These are phyloP conservation scores for Sclerotinia subarctica DNA, from an alignment of 2,329 filamentous ascomycete genomes.

Conservation along the genomic window DNA sequence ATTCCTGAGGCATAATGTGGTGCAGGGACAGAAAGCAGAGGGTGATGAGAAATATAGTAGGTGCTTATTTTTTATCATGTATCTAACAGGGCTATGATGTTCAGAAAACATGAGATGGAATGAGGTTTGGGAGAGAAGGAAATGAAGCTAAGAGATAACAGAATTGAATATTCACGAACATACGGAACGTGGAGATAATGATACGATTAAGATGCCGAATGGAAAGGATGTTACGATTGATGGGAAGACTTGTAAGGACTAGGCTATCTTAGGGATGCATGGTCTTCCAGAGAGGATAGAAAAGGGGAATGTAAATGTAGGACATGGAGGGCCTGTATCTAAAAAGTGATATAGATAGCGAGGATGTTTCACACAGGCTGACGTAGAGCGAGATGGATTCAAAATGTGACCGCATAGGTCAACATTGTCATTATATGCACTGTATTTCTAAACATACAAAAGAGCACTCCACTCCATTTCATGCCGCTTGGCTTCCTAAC, in stretches of 20 bases:
- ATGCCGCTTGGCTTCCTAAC: slow-evolving; percentile 23
- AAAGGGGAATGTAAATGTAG: neutral
- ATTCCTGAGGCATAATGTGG: slow-evolving; percentile 78
- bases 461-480: slow-evolving; percentile 1
- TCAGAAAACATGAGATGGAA: neutral
- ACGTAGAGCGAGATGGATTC: neutral
- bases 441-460: slow-evolving; percentile 15
- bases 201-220: slow-evolving; percentile 68
- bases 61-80: slow-evolving; percentile 36
- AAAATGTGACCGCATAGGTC: slow-evolving; percentile 6
- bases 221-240: slow-evolving; percentile 38
- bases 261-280: neutral
- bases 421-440: slow-evolving; percentile 14
- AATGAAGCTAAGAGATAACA: slow-evolving; percentile 41
- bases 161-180: slow-evolving; percentile 85
- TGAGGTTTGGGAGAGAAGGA: neutral
- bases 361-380: neutral
- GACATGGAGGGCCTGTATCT: neutral
- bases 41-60: slow-evolving; percentile 57
- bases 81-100: neutral
- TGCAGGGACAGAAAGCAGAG: slow-evolving; percentile 66
- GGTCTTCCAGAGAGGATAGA: neutral
- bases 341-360: neutral
- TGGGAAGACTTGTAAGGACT: slow-evolving; percentile 28
- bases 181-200: slow-evolving; percentile 90